Evolutionary conservation across 2,329 filamentous ascomycete species (phyloP), one percentile per base, ranked within the genome.

Genomic region (Cladophialophora bantiana): DNA sequence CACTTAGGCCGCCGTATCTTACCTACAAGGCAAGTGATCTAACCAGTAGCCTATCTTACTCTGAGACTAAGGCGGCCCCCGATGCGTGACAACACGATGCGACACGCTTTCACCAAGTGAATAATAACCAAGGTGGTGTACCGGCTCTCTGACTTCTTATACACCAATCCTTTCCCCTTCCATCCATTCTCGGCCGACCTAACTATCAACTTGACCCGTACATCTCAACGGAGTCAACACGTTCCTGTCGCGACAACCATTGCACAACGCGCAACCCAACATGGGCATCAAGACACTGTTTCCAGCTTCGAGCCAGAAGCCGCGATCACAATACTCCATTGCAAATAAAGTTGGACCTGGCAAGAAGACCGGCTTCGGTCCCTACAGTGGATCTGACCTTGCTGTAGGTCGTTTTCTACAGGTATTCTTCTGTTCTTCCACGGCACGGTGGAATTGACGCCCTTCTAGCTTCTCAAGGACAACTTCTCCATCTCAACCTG

Each of bases 401-500:
- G 62, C 62, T 20, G 62, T 65, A 65, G 10, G 62, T 54, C n/a
- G 18, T 12, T 35, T 20, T 38, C 12, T n/a, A 50, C 18, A 36
- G 32, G 12, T 10, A 7, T 2, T 61, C 18, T 36, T 34, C 9
- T 40, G 10, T 31, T 15, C 40, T 31, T 15, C 40, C 20, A 40
- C 10, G 18, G 26, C 26, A 31, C 7, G n/a, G 10, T 59, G 32
- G 59, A 15, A 20, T 42, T 54, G 18, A 10, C 7, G 15, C 20
- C 32, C 35, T 13, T 15, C 55, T 34, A 71, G 70, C 20, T 66
- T 10, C 59, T 71, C 12, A 68, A 64, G 31, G 66, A 71, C 15
- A 65, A 69, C 31, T 58, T 71, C 40, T 52, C 65, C 13, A 48
- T 70, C 3, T 61, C 66, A 10, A 70, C 68, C 3, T 71, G 69